phyloP scores from a whole-genome alignment of 2,329 filamentous ascomycete species.

The Plenodomus lindquistii region DNA sequence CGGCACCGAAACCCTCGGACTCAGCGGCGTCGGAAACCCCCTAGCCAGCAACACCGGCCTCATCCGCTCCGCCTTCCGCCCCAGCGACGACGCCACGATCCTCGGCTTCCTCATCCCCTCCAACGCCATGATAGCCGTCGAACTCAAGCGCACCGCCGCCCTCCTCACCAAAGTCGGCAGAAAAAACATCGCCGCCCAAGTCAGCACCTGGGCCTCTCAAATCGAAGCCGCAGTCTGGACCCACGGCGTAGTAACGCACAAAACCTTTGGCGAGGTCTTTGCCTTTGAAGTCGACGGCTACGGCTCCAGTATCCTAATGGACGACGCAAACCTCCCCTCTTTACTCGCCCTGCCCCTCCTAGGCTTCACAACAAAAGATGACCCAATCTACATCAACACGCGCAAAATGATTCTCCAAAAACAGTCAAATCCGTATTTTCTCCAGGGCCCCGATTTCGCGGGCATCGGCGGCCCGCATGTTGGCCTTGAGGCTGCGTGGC shows the following conservation, averaged over 20 bases:
- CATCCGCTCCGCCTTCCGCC: conserved; percentile 87
- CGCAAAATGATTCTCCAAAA: conserved; percentile 78
- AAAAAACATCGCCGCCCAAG: conserved; percentile 51
- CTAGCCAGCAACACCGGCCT: conserved; percentile 82
- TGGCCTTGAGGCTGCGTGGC: conserved; percentile 90
- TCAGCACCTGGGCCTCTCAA: conserved; percentile 61
- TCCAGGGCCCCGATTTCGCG: conserved; percentile 74
- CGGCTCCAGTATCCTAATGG: conserved; percentile 81
- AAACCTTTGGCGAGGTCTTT: conserved; percentile 76
- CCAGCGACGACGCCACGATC: conserved; percentile 93
- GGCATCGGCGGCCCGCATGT: conserved; percentile 88
- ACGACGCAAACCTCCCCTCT: conserved; percentile 86
- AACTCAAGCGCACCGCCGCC: conserved; percentile 74
- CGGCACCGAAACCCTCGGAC: conserved; percentile 86
- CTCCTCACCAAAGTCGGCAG: conserved; percentile 68
- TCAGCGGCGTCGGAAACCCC: conserved; percentile 87
- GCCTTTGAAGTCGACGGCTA: conserved; percentile 89
- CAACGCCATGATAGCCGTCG: conserved; percentile 94
- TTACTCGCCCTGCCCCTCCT: conserved; percentile 77
- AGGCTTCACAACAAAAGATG: conserved; percentile 68
- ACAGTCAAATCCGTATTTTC: conserved; percentile 83
- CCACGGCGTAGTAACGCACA: conserved; percentile 78
- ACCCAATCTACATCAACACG: conserved; percentile 84
- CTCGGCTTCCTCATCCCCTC: conserved; percentile 93
- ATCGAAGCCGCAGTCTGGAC: conserved; percentile 81